phyloP scores from a whole-genome alignment of 2,329 filamentous ascomycete genomes.

The Microdochium trichocladiopsis region DNA sequence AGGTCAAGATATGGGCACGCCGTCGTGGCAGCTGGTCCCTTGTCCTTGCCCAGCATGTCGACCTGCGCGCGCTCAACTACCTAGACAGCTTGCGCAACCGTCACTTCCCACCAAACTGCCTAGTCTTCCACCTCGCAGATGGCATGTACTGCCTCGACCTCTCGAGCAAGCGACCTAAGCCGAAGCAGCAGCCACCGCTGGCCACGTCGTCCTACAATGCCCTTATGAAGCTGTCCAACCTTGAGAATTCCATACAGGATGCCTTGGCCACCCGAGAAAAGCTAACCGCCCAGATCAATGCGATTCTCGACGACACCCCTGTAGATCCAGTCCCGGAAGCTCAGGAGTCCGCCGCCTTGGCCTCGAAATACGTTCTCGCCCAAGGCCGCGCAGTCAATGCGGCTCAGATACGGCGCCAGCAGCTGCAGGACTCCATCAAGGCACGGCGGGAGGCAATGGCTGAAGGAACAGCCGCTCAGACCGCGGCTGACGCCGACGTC shows the following conservation, averaged over 20 bases:
- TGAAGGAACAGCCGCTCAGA: slow-evolving; percentile 52
- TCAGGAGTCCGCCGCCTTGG: slow-evolving; percentile 39
- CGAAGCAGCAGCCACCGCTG: slow-evolving; percentile 42
- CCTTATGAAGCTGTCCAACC: slow-evolving; percentile 78
- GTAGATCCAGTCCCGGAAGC: slow-evolving; percentile 38
- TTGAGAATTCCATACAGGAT: slow-evolving; percentile 88
- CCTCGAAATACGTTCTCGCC: slow-evolving; percentile 46
- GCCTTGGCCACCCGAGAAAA: slow-evolving; percentile 69
- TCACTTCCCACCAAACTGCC: slow-evolving; percentile 71
- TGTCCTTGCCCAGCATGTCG: slow-evolving; percentile 65
- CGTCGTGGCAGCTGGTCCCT: slow-evolving; percentile 48
- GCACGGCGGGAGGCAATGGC: slow-evolving; percentile 62
- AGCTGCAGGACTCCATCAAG: slow-evolving; percentile 60
- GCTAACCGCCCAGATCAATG: slow-evolving; percentile 72
- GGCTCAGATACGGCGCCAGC: slow-evolving; percentile 55
- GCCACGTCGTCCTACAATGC: slow-evolving; percentile 78
- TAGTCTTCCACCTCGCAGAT: slow-evolving; percentile 80
- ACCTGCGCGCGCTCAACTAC: slow-evolving; percentile 69
- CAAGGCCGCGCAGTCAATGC: slow-evolving; percentile 61
- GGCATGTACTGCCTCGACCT: slow-evolving; percentile 80
- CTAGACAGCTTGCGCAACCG: slow-evolving; percentile 66
- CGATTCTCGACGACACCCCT: slow-evolving; percentile 36
- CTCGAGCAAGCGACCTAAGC: slow-evolving; percentile 39
- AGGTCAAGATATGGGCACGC: slow-evolving; percentile 68
- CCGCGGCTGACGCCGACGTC: slow-evolving; percentile 52